Base-by-base conservation (phyloP, 225 moss, liverwort and hornwort genomes). In the Thuidium tamariscinum region DNA sequence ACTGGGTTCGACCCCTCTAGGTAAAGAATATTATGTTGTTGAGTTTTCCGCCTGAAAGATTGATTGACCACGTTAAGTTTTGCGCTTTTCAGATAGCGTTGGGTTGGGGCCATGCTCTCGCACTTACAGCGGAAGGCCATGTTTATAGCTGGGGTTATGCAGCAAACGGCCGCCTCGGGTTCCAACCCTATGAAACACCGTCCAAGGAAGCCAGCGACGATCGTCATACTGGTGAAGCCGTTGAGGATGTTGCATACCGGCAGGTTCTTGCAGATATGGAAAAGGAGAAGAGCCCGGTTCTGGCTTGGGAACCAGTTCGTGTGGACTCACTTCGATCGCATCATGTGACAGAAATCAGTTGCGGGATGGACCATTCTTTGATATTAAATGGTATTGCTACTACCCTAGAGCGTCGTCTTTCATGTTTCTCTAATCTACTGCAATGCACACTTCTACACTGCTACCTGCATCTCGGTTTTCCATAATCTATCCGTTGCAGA, bases 101-200 rank as follows among this genome's bases (percentile, higher is more conserved):
- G 89, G 98, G 98, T 81, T 98, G 96, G 96, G 98, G 98, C 79
- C 98, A 98, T 90, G 91, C 90, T 23, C 90, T 98, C 48, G 98
- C 94, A 42, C 94, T 96, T 73, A 96, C 98, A 44, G 85, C 88
- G 23, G 92, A 95, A 85, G 98, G 98, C 61, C 92, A 94, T 54
- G 89, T 98, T 67, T 94, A 92, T 90, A 92, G 95, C 83, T 96
- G 98, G 96, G 98, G 98, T 37, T 96, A 96, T 56, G 82, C 92
- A 80, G 95, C 95, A 61, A 86, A 94, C 87, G 88, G 93, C 5
- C 95, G 98, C 73, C 95, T 98, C 70, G 98, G 98, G 6, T 95
- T 94, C 78, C 84, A 85, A 39, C 88, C 88, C 30, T 59, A 41
- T 19, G 87, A 61, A 87, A 41, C 70, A 39, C 27, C 48, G 16